These are phyloP conservation scores for Mycosarcoma mackinlayi DNA, from an alignment of 1,284 basidiomycete genomes.

Conservation along the genomic window DNA sequence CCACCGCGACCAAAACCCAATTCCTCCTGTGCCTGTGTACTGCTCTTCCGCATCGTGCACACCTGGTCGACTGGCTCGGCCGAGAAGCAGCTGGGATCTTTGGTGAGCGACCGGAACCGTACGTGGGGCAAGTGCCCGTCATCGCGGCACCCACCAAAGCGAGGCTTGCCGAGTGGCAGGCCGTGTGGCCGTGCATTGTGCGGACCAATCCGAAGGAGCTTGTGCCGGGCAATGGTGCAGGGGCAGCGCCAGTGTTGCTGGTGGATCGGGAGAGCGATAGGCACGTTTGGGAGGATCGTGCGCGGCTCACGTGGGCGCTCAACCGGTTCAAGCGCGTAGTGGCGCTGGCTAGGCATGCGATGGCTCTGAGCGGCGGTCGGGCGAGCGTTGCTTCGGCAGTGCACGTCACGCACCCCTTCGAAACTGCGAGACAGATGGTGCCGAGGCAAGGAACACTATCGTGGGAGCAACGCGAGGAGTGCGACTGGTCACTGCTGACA, in stretches of 20 bases:
- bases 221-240: constrained; percentile 4
- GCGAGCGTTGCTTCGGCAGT: constrained; percentile 36
- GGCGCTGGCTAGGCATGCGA: constrained; percentile 30
- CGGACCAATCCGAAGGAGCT: constrained; percentile 46
- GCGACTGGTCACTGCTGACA: constrained; percentile 27
- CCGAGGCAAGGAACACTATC: neutral
- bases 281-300: constrained; percentile 23
- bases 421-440: constrained; percentile 3
- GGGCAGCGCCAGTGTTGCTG: constrained; percentile 16
- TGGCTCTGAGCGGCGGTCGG: neutral
- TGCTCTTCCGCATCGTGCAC: constrained; percentile 19
- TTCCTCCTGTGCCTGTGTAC: constrained; percentile 45
- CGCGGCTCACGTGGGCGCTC: constrained; percentile 26
- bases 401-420: constrained; percentile 50
- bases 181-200: constrained; percentile 64
- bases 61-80: constrained; percentile 29
- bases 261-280: constrained; percentile 54
- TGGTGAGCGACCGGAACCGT: constrained; percentile 26
- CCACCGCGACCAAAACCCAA: constrained; percentile 18
- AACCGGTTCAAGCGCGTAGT: constrained; percentile 41
- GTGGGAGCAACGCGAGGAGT: constrained; percentile 21
- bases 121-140: constrained; percentile 76
- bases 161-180: constrained; percentile 73
- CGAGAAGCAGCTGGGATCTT: constrained; percentile 10
- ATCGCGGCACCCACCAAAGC: constrained; percentile 78